Evolutionary conservation across 257 asterid genomes (phyloP), one percentile per base, ranked within the genome.

Genomic region (Salvia splendens): DNA sequence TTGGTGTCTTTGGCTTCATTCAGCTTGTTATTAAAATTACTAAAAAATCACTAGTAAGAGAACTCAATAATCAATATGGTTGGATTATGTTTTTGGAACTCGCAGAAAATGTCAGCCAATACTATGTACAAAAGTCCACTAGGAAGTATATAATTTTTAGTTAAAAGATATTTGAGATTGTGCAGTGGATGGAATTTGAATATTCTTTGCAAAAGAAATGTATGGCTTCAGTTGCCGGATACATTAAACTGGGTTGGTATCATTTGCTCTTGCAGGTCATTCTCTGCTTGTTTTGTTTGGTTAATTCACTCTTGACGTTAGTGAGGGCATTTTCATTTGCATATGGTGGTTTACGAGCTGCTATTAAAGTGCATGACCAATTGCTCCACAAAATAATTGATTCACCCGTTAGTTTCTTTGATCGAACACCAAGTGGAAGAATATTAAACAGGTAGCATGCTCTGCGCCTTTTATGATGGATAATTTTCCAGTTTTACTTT

Each of bases 241-340:
- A n/a, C 16, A 53, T 45, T 0, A 60, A 15, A 50, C 59, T 16
- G 5, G n/a, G 47, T 57, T 17, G 42, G 7, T 47, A 20, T 72
- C n/a, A 70, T 73, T 54, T 79, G 56, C 53, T 62, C 58, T 50
- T 62, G 79, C 91, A 93, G 98, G 89, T 74, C 38, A 62, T 86
- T 70, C 96, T 93, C 14, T 52, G 87, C 68, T 33, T 86, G 51
- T 89, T 93, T 79, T 90, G 97, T 73, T 67, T 93, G 81, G 81
- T 67, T 51, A 90, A 90, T 76, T 88, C 95, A 43, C 74, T 85
- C 16, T 77, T 93, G 75, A 93, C 99, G 43, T 83, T 93, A 56
- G 79, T 82, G 75, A 86, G 99, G 80, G 88, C 99, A 32, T 93
- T 93, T 83, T 77, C 91, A 12, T 93, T 93, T 78, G 96, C 97